These are phyloP conservation scores for Rhodosporidiobolus odoratus DNA, from an alignment of 768 basidiomycete genomes.

Conservation along the genomic window DNA sequence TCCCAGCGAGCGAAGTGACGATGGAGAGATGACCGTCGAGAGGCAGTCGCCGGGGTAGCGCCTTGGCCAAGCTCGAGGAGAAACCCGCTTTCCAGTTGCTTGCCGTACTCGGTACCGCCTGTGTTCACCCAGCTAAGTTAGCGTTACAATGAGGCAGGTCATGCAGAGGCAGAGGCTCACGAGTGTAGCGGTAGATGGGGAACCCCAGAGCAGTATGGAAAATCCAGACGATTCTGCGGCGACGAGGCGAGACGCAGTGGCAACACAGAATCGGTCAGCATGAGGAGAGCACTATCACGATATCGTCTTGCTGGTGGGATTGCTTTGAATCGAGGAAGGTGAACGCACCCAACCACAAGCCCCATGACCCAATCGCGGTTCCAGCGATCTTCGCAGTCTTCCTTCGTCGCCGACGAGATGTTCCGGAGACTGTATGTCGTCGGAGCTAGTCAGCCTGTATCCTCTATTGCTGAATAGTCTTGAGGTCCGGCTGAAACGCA, in stretches of 20 bases:
- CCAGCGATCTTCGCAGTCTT: neutral
- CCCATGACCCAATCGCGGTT: conserved; percentile 20
- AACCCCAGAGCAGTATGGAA: conserved; percentile 18
- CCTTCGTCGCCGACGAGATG: neutral
- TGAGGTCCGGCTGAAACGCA: neutral
- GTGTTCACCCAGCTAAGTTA: neutral
- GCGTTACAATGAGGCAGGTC: too few relatives aligned
- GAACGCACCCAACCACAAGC: neutral
- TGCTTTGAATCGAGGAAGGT: neutral
- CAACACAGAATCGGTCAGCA: too few relatives aligned
- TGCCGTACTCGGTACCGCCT: conserved; percentile 14
- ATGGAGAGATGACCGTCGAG: neutral
- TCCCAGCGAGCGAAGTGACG: neutral
- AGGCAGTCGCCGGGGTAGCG: neutral
- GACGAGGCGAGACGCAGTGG: too few relatives aligned
- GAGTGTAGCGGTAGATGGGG: conserved; percentile 29
- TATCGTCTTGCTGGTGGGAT: too few relatives aligned
- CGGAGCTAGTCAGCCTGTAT: too few relatives aligned
- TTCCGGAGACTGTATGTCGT: neutral
- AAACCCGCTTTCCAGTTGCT: conserved; percentile 7
- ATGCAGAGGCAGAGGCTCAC: neutral
- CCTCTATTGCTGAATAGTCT: neutral
- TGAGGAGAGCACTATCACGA: too few relatives aligned
- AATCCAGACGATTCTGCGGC: conserved; percentile 10
- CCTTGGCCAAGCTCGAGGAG: neutral